These are phyloP conservation scores for Microcyclospora pomicola DNA, from an alignment of 2,329 filamentous ascomycete species.

Conservation along the genomic window DNA sequence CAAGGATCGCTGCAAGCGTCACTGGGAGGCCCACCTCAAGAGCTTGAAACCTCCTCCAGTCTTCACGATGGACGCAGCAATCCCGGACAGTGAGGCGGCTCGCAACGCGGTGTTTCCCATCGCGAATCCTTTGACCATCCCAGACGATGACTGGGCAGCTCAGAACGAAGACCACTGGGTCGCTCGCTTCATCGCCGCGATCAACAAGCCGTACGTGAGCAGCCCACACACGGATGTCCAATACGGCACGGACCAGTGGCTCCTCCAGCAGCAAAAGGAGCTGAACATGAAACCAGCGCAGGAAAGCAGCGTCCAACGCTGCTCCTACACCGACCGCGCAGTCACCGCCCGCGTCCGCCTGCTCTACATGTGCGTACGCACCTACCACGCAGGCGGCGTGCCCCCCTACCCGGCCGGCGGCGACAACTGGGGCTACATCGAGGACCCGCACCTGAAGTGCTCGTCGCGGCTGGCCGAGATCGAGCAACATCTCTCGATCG, in stretches of 20 bases:
- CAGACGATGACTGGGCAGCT: no score
- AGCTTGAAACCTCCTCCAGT: no score
- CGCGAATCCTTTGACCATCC: no score
- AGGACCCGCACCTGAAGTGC: conserved; percentile 7
- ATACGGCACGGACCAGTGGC: conserved; percentile 1
- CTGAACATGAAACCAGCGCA: conserved; percentile 6
- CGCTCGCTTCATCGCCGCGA: conserved; percentile 4
- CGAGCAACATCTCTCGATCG: conserved; percentile 3
- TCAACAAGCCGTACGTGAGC: conserved; percentile 2
- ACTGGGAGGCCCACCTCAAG: no score
- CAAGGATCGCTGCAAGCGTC: no score
- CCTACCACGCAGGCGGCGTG: conserved; percentile 9
- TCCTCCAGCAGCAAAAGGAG: conserved; percentile 5
- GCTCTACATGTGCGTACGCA: conserved; percentile 8
- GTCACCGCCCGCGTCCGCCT: conserved; percentile 10
- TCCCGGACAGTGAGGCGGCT: no score
- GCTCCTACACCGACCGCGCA: conserved; percentile 6
- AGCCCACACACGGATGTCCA: not conserved
- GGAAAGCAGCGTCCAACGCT: conserved; percentile 1
- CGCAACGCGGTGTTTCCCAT: no score
- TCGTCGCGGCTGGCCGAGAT: conserved; percentile 6
- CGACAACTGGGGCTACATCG: conserved; percentile 11
- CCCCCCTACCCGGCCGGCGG: conserved; percentile 10
- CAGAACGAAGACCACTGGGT: conserved; percentile 3
- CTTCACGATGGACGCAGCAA: no score